Evolutionary conservation across 108 stramenopile genomes (phyloP).

Genomic region (Bacterosira constricta): DNA sequence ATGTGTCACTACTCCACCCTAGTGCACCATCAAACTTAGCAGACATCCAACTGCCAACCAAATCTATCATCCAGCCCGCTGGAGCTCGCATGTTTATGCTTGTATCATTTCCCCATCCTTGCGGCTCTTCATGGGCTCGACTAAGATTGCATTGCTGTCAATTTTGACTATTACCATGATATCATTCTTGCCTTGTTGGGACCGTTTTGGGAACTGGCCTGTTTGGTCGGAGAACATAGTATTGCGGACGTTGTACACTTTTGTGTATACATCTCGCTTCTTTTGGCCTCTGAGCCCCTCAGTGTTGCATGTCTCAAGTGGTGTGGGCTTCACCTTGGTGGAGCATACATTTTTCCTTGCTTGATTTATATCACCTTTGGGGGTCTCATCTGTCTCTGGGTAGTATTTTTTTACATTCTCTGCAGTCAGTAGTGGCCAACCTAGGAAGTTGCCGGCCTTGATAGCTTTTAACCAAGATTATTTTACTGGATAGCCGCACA

Average conservation of each 20-base stretch:
- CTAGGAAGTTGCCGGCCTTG: not conserved
- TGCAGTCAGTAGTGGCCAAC: conserved; percentile 15
- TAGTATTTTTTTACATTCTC: conserved; percentile 7
- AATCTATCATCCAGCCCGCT: no score
- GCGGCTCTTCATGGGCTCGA: conserved; percentile 5
- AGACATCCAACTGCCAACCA: no score
- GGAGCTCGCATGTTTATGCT: no score
- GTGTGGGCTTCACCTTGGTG: conserved; percentile 1
- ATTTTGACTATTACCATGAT: conserved; percentile 41
- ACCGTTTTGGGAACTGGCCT: conserved; percentile 21
- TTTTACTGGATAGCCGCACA: conserved; percentile 17
- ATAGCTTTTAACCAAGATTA: conserved; percentile 8
- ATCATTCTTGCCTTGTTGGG: conserved; percentile 18
- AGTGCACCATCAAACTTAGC: no score
- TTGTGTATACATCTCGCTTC: conserved; percentile 16
- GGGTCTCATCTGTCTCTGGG: conserved; percentile 19
- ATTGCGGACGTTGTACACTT: conserved; percentile 8
- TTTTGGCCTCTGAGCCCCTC: no score
- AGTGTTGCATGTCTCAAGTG: not conserved
- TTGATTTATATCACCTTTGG: conserved; percentile 22
- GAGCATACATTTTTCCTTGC: conserved; percentile 17
- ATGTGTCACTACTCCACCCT: no score
- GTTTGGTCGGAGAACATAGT: conserved; percentile 53
- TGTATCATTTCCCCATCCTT: not conserved
- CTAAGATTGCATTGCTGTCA: conserved; percentile 47